Percentiles rank a stretch among this genome's conserved stretches.
phyloP scores from a whole-genome alignment of 1,284 basidiomycete species.

The Leccinum fallax region DNA sequence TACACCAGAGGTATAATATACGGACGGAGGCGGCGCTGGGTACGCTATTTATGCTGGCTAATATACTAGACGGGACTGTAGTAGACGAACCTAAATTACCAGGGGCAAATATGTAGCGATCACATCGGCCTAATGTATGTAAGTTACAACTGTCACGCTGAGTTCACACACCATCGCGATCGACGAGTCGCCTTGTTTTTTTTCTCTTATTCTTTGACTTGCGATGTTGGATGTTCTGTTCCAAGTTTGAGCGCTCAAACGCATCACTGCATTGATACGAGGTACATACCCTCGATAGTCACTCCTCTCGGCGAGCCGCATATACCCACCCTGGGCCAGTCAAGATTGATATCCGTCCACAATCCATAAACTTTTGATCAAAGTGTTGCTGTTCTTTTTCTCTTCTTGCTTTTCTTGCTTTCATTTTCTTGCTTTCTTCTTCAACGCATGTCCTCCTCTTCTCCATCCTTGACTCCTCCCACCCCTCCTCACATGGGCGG shows the following conservation, averaged over 20 bases:
- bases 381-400: background rate
- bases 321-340: conserved; percentile 4
- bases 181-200: background rate
- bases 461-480: too few relatives aligned
- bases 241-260: conserved; percentile 4
- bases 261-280: conserved; percentile 16
- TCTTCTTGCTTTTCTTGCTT: background rate
- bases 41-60: conserved; percentile 5
- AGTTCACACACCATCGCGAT: background rate
- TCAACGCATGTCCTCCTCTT: background rate
- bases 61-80: background rate
- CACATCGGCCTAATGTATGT: background rate
- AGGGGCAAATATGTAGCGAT: background rate
- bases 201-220: background rate
- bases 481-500: background rate
- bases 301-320: conserved; percentile 4
- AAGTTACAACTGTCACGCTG: background rate
- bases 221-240: background rate
- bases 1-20: background rate
- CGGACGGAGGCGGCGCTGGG: background rate
- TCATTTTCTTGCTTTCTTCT: background rate
- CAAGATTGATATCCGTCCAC: conserved; percentile 13
- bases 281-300: background rate
- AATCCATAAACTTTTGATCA: background rate
- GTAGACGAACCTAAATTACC: background rate